Conservation (phyloP, 805 yeast genomes). For the Saccharomycopsis selenospora region DNA sequence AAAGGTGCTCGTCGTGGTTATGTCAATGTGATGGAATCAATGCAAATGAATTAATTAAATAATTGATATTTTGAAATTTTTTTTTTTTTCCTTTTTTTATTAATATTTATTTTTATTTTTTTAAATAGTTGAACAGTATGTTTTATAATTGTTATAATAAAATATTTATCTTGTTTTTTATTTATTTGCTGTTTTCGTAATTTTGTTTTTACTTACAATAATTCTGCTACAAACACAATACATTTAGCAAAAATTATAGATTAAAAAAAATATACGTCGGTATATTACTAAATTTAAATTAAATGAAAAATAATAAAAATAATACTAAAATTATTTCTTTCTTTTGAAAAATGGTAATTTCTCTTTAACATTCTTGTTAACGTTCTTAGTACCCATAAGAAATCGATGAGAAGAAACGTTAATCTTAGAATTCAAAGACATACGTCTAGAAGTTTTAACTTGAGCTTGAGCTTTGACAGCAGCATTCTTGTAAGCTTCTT, state of each 20-base stretch:
- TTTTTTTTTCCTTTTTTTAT: background rate
- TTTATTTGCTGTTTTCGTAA: no score
- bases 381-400: conserved; percentile 19
- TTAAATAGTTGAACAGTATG: no score
- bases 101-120: background rate
- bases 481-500: conserved; percentile 17
- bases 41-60: conserved; percentile 8
- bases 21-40: conserved; percentile 18
- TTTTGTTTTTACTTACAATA: no score
- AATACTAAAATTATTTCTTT: no score
- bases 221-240: no score
- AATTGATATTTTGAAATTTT: background rate
- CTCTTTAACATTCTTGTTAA: conserved; percentile 19
- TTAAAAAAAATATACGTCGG: no score
- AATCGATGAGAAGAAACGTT: conserved; percentile 17
- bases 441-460: conserved; percentile 9
- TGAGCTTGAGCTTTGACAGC: conserved; percentile 9
- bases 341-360: conserved; percentile 18
- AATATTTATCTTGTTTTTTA: no score
- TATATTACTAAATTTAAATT: no score
- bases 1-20: conserved; percentile 15
- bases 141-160: no score
- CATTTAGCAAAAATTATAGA: no score
- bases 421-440: conserved; percentile 18
- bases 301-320: no score